Evolutionary conservation across 257 asterid genomes (phyloP), one percentile per base, ranked within the genome.

Genomic region (Penstemon barbatus): DNA sequence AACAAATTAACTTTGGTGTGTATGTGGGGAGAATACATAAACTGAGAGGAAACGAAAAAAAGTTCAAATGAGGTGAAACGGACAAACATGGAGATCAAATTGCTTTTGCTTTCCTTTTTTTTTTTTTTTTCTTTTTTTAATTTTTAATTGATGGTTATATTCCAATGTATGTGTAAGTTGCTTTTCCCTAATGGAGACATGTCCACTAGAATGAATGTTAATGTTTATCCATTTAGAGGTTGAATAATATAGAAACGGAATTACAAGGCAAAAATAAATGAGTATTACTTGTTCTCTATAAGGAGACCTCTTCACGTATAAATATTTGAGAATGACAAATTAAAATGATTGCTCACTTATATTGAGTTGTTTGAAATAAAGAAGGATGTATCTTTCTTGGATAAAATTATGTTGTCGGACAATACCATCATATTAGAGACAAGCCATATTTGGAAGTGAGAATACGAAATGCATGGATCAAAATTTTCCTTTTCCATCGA

Each of bases 341-440:
- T 80, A 77, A 77, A 78, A 62, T 57, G 85, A 79, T 78, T 57
- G 75, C 73, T 77, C 78, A 84, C 65, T 69, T 71, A 49, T 73
- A 43, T 69, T 80, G 75, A 78, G 75, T 75, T 77, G 75, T 75
- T 77, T 74, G 79, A 75, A 64, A 75, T 53, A 66, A 42, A 40
- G 57, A 19, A 37, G 77, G 77, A 77, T 77, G 7, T 74, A 74
- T 80, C 65, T 81, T 81, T 71, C 9, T 12, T 44, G 52, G 68
- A 3, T 25, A 60, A 68, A 58, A 15, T 37, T 3, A 39, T 19
- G 49, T 73, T 39, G 7, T 19, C 8, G 25, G 54, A 41, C 38
- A 53, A 18, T 45, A 56, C 61, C 65, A 43, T 45, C 68, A 46
- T 63, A 15, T 55, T 41, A 25, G 2, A 25, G 33, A 25, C 33